These are phyloP conservation scores for Candida glaebosa DNA, from an alignment of 805 yeast species.

Conservation along the genomic window DNA sequence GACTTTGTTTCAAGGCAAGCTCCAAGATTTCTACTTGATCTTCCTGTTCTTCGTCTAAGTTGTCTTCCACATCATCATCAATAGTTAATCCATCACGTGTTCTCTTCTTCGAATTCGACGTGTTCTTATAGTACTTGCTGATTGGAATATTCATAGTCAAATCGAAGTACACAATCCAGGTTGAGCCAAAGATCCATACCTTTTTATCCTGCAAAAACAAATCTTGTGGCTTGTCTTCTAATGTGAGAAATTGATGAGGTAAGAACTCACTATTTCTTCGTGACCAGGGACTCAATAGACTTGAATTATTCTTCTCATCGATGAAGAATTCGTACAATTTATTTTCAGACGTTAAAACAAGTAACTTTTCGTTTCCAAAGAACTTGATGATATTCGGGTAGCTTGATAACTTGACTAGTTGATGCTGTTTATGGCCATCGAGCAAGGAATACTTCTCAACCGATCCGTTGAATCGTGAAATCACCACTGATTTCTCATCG, in stretches of 20 bases:
- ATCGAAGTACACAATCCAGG: conserved; percentile 78
- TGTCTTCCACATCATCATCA: conserved; percentile 24
- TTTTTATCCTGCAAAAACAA: conserved; percentile 50
- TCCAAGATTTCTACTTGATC: conserved; percentile 26
- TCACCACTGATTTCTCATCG: conserved; percentile 44
- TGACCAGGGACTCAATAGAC: conserved; percentile 72
- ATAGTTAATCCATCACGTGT: conserved; percentile 40
- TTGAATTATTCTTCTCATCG: conserved; percentile 15
- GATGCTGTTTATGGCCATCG: conserved; percentile 21
- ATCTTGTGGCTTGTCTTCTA: conserved; percentile 71
- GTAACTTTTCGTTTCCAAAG: conserved; percentile 46
- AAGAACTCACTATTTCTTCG: conserved; percentile 67
- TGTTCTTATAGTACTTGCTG: conserved; percentile 23
- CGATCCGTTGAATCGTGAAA: conserved; percentile 63
- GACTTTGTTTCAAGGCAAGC: conserved; percentile 26
- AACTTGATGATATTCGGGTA: conserved; percentile 62
- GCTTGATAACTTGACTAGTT: conserved; percentile 57
- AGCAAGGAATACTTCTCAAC: conserved; percentile 48
- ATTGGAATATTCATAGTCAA: conserved; percentile 54
- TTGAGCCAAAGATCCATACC: conserved; percentile 85
- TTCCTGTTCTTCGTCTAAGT: conserved; percentile 18
- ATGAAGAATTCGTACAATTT: conserved; percentile 66
- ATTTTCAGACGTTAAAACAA: conserved; percentile 71
- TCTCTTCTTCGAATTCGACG: conserved; percentile 35
- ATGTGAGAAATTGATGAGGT: conserved; percentile 58